Percentiles rank a stretch among this genome's conserved stretches.
phyloP scores from a whole-genome alignment of 2,329 filamentous ascomycete species.

The Magnaporthales sp. region DNA sequence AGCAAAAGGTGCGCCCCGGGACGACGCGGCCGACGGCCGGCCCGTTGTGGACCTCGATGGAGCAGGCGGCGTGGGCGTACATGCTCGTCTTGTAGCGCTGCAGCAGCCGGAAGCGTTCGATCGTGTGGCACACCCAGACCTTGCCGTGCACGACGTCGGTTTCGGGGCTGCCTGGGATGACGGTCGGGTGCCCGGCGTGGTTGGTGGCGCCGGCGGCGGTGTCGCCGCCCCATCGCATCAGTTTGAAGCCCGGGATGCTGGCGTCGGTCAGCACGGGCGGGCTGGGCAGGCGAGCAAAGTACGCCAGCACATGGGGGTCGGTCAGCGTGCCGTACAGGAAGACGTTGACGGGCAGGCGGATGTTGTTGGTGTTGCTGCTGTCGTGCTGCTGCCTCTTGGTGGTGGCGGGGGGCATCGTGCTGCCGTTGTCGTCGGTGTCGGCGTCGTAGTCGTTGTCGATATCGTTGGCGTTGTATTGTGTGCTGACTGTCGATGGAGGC shows the following conservation, averaged over 20 bases:
- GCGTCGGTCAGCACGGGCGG: not conserved
- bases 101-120: not conserved
- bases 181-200: not conserved
- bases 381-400: not conserved
- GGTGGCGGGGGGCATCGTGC: no score
- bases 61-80: not conserved
- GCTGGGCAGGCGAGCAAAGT: not conserved
- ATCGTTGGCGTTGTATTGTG: not conserved
- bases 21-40: not conserved
- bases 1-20: not conserved
- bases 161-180: not conserved
- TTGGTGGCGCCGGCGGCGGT: not conserved
- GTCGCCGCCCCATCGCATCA: not conserved
- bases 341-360: not conserved
- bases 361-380: not conserved
- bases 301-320: not conserved
- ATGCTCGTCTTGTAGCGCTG: conserved; percentile 1
- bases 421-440: not conserved
- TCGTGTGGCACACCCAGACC: not conserved
- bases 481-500: not conserved
- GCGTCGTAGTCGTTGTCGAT: not conserved
- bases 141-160: not conserved
- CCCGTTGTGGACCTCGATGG: conserved; percentile 1
- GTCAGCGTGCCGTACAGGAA: not conserved
- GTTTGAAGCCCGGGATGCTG: not conserved